Base-by-base conservation (phyloP, 805 yeast species). In the Yarrowia yakushimensis region DNA sequence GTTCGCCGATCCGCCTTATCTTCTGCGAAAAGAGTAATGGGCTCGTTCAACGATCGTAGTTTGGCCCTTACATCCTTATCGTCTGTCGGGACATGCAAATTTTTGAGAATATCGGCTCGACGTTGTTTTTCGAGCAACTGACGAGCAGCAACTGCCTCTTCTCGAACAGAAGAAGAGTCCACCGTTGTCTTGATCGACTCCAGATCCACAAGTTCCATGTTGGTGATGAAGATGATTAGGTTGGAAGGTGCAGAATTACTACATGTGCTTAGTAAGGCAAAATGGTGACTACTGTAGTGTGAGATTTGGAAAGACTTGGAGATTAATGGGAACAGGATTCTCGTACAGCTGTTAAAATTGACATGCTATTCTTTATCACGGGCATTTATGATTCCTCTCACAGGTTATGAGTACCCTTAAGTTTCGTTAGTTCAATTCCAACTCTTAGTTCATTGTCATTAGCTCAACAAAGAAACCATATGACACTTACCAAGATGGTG, bases 51-150 rank as follows among this genome's bases (percentile, higher is more conserved):
- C 23, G 70, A 69, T 36, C 82, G 72, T 45, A 90, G 76, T 42
- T 72, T 69, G 12, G 63, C 66, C 48, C 82, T 77, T 8, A 90
- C 94, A 8, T 84, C 85, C 0, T 73, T 82, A 68, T 90, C 96
- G 25, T 79, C 76, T 0, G 90, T 84, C 11, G 96, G 94, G 0
- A 86, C 78, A 27, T 55, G 74, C 63, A 13, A 69, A 46, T 17
- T 70, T 42, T 45, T 69, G 61, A 41, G 48, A 39, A 55, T 69
- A 5, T 55, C 48, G 12, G 34, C 30, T 39, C 61, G 18, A 7
- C 48, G 48, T 28, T 55, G 61, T 28, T 27, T 39, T 20, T 55
- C 61, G 11, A 55, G 39, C 46, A 55, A 20, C 37, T 41, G 46
- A 17, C 48, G 61, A 2, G 61, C 61, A 8, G 61, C 61, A 28